These are phyloP conservation scores for Glebionis coronaria DNA, from an alignment of 129 eudicot genomes.

Conservation along the genomic window DNA sequence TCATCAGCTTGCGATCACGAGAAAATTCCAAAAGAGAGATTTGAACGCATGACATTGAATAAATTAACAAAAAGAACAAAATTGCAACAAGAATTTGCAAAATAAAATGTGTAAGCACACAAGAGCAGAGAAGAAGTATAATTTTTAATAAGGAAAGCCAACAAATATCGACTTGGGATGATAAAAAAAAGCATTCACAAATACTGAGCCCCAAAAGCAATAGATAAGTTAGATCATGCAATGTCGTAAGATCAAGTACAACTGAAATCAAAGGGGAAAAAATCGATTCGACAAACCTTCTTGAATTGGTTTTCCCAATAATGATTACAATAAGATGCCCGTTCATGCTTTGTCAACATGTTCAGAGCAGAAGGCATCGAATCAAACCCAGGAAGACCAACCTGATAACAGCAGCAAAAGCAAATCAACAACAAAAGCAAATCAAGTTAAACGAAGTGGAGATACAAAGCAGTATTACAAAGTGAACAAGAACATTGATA, in stretches of 20 bases:
- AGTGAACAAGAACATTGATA: background rate
- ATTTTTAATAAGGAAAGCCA: no score
- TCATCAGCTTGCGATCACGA: slow-evolving; percentile 99
- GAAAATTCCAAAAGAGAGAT: slow-evolving; percentile 89
- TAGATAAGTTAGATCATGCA: background rate
- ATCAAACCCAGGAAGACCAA: slow-evolving; percentile 99
- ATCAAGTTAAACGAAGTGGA: slow-evolving; percentile 6
- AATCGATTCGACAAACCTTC: slow-evolving; percentile 47
- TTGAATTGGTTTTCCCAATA: slow-evolving; percentile 97
- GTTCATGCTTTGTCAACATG: slow-evolving; percentile 90
- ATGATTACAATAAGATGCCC: slow-evolving; percentile 95
- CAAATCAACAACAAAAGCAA: no score
- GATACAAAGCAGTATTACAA: background rate
- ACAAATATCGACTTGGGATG: no score
- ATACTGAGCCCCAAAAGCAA: no score
- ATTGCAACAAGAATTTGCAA: no score
- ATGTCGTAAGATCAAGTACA: background rate
- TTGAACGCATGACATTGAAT: slow-evolving; percentile 48
- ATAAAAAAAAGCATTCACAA: no score
- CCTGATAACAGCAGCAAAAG: slow-evolving; percentile 39
- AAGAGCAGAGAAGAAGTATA: no score
- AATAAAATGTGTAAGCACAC: no score
- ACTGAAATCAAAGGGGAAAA: background rate
- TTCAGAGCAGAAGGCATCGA: slow-evolving; percentile 97
- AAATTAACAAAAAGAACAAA: no score